Base-by-base conservation (phyloP, 1,139 yeast species). In the Saccharomyces hybrid region DNA sequence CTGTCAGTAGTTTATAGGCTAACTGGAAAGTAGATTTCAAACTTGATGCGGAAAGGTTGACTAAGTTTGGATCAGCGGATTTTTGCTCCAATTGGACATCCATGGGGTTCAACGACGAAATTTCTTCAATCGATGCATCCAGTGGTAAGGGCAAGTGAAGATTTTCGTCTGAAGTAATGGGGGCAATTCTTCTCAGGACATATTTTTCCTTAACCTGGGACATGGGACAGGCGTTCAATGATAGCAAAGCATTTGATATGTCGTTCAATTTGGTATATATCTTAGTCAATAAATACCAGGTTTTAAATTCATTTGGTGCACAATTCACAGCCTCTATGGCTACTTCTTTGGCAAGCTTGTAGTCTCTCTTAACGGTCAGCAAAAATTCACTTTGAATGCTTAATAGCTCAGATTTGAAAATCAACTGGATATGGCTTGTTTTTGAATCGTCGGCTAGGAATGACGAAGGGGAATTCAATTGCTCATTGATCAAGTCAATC, bases 141-240 rank as follows among this genome's bases (percentile, higher is more conserved):
- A 78, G 72, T 1, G 99, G 98, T 41, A 89, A 77, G 1, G 98
- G 98, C 57, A 90, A 78, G 66, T 88, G 96, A 38, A 84, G 52
- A 38, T 66, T 60, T 29, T 59, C 52, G 16, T 67, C 68, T 6
- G 65, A 58, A 27, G 66, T 65, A 49, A 66, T 81, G 28, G 70
- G 65, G 1, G 69, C 69, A 6, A 73, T 68, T 58, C 78, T 65
- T 54, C 70, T 70, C 57, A 73, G 64, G 71, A 76, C 90, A 81
- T 72, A 95, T 76, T 82, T 81, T 59, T 88, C 95, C 64, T 83
- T 84, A 62, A 83, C 83, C 1, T 95, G 82, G 62, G 91, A 86
- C 96, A 93, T 90, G 16, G 99, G 99, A 64, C 97, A 88, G 3
- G 97, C 87, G 68, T 93, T 93, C 62, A 93, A 77, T 0, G 97